phyloP scores from a whole-genome alignment of 495 filamentous ascomycete species.

The Staphylotrichum longicolle region DNA sequence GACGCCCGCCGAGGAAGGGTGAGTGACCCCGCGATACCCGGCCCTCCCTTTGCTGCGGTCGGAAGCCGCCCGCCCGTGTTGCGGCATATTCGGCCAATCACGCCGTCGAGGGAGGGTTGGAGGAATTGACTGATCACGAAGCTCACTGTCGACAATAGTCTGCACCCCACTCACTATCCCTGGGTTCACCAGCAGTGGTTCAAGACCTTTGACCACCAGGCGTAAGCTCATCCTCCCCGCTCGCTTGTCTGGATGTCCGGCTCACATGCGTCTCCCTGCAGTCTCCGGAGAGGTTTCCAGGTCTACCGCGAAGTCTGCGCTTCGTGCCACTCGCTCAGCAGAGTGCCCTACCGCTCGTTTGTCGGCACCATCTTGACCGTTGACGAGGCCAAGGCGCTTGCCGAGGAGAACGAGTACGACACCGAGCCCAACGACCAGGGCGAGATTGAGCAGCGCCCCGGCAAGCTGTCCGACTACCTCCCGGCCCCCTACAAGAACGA shows the following conservation, averaged over 20 bases:
- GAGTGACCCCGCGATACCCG: conserved; percentile 43
- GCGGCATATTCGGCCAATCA: conserved; percentile 37
- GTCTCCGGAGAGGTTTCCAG: conserved; percentile 98
- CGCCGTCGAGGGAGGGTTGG: conserved; percentile 8
- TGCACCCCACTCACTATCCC: conserved; percentile 88
- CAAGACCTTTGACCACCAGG: conserved; percentile 94
- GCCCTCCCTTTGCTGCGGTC: conserved; percentile 15
- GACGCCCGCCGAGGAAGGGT: conserved; percentile 98
- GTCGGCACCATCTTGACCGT: conserved; percentile 92
- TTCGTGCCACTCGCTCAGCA: conserved; percentile 91
- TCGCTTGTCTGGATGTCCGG: not conserved
- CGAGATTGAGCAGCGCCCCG: conserved; percentile 95
- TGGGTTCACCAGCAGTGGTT: conserved; percentile 90
- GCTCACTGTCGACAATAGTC: conserved; percentile 53
- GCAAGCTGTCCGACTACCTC: conserved; percentile 97
- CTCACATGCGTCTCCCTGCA: conserved; percentile 37
- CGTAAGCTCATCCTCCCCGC: conserved; percentile 57
- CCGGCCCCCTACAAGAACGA: conserved; percentile 96
- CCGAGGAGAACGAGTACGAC: conserved; percentile 98
- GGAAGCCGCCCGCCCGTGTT: conserved; percentile 26
- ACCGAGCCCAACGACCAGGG: conserved; percentile 97
- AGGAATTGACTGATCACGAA: conserved; percentile 15
- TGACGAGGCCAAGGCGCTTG: conserved; percentile 94
- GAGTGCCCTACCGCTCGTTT: conserved; percentile 88
- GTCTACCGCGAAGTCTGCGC: conserved; percentile 99